Conservation (phyloP, 495 filamentous ascomycete genomes). For the Cryomyces minteri region DNA sequence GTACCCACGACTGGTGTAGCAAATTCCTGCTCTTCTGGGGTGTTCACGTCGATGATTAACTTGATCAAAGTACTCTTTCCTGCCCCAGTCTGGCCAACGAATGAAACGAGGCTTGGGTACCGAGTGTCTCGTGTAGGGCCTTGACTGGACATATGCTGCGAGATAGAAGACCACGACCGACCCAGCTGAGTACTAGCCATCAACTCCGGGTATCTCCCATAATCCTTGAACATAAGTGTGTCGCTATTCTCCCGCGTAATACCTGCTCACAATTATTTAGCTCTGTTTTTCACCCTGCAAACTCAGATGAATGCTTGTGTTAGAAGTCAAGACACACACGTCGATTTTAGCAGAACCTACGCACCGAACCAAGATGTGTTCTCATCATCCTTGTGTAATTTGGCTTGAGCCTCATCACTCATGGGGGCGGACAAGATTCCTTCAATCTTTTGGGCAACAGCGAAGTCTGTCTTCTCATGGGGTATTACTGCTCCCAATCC, state of each 20-base stretch:
- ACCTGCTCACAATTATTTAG: too few species aligned
- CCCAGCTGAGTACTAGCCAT: constrained; percentile 3
- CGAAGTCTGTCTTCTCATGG: constrained; percentile 9
- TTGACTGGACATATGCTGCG: constrained; percentile 1
- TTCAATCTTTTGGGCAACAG: background rate
- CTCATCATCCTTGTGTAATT: constrained; percentile 9
- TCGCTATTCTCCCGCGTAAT: constrained; percentile 6
- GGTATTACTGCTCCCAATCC: constrained; percentile 1
- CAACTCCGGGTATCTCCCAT: constrained; percentile 8
- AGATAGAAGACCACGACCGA: background rate
- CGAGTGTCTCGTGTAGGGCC: constrained; percentile 1
- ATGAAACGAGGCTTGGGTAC: constrained; percentile 23
- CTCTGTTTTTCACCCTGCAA: too few species aligned
- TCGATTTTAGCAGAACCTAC: too few species aligned
- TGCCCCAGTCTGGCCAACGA: constrained; percentile 29
- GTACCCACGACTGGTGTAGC: constrained; percentile 21
- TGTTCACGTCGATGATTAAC: constrained; percentile 25
- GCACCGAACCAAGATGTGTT: constrained; percentile 12
- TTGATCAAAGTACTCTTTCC: constrained; percentile 41
- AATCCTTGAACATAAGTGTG: constrained; percentile 9
- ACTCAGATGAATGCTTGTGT: too few species aligned
- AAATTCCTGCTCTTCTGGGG: constrained; percentile 8
- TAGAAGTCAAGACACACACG: too few species aligned
- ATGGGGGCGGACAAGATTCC: background rate
- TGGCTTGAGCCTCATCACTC: constrained; percentile 2